These are phyloP conservation scores for Penicillium griseofulvum DNA, from an alignment of 2,329 filamentous ascomycete genomes.

Conservation along the genomic window DNA sequence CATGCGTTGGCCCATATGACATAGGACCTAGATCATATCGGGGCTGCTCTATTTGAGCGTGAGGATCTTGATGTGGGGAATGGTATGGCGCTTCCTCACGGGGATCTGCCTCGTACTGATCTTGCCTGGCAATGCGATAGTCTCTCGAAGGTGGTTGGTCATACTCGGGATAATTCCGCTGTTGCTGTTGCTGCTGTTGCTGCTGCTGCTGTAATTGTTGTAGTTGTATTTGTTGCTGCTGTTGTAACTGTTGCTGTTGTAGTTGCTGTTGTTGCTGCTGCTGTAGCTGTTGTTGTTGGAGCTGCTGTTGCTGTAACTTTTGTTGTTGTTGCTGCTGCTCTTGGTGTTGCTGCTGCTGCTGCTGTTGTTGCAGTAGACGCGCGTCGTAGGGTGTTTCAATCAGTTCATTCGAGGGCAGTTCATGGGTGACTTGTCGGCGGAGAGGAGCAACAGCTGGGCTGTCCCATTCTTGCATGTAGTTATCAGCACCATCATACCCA, in stretches of 20 bases:
- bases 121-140: slow-evolving; percentile 22
- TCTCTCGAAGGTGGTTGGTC: slow-evolving; percentile 24
- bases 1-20: slow-evolving; percentile 20
- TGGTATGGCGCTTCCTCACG: slow-evolving; percentile 17
- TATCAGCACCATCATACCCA: slow-evolving; percentile 33
- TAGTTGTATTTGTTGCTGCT: not conserved
- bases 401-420: slow-evolving; percentile 21
- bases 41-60: slow-evolving; percentile 24
- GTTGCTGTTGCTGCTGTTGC: slow-evolving; percentile 16
- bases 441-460: slow-evolving; percentile 13
- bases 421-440: slow-evolving; percentile 23
- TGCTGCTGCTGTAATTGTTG: not conserved
- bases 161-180: slow-evolving; percentile 26
- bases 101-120: slow-evolving; percentile 16
- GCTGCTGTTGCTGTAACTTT: not conserved
- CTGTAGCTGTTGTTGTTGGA: not conserved
- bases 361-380: slow-evolving; percentile 19
- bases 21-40: slow-evolving; percentile 22
- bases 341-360: not conserved
- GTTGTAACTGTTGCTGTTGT: not conserved
- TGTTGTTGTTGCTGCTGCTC: not conserved
- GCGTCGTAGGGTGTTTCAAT: slow-evolving; percentile 22
- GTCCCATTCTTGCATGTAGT: slow-evolving; percentile 30
- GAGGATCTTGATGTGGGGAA: slow-evolving; percentile 16
- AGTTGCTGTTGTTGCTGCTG: not conserved